A percentile compares a stretch with the other conserved stretches of the same genome.
Conservation (phyloP, 176 grass and related monocot genomes). For the Hsuehochloa calcarea region DNA sequence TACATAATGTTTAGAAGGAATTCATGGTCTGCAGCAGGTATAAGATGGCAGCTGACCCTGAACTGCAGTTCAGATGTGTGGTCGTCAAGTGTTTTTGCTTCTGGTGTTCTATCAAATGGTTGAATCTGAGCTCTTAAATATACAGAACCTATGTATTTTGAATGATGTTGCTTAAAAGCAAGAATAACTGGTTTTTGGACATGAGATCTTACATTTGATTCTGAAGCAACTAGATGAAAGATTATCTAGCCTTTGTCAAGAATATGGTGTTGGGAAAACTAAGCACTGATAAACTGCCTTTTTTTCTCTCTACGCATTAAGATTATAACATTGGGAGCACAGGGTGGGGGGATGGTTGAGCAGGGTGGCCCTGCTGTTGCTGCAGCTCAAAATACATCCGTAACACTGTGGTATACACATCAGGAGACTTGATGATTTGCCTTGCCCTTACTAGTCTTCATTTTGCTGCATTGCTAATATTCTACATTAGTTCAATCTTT, state of each 20-base stretch:
- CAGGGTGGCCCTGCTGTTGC: background rate
- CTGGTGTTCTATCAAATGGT: background rate
- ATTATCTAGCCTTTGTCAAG: background rate
- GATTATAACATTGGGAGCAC: background rate
- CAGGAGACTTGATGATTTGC: background rate
- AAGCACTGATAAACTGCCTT: background rate
- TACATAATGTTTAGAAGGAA: background rate
- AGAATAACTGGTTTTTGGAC: background rate
- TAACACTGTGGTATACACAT: background rate
- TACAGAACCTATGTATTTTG: background rate
- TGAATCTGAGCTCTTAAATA: background rate
- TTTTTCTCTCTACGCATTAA: background rate
- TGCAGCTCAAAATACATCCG: background rate
- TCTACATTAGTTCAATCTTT: background rate
- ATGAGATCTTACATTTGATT: background rate
- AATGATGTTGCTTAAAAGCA: conserved; percentile 21
- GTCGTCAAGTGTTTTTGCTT: conserved; percentile 14
- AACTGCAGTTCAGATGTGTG: background rate
- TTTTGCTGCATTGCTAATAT: conserved; percentile 8
- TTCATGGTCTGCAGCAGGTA: background rate
- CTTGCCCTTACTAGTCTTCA: background rate
- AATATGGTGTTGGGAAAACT: background rate
- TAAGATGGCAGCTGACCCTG: background rate
- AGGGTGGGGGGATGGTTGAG: background rate
- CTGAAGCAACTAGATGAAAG: background rate